phyloP scores from a whole-genome alignment of 306 rosid genomes.

The Alnus glutinosa region DNA sequence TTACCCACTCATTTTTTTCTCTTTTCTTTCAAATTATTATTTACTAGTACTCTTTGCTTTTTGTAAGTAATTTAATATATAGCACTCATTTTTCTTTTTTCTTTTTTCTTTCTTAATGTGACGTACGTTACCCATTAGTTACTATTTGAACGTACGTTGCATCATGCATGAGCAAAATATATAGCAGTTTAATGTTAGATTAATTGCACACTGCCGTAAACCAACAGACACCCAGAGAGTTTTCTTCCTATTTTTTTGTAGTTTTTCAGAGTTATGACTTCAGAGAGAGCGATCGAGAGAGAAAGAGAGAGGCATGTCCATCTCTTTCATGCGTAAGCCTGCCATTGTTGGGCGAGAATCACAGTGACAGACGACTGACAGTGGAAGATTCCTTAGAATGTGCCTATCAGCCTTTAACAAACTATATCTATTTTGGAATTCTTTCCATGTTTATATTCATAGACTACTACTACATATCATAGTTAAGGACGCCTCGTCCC shows the following conservation, averaged over 20 bases:
- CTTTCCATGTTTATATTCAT: not conserved
- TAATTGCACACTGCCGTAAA: not conserved
- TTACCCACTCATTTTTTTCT: too few species aligned
- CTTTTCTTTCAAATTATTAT: too few species aligned
- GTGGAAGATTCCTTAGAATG: constrained; percentile 31
- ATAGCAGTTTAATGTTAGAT: not conserved
- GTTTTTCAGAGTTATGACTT: too few species aligned
- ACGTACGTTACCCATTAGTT: too few species aligned
- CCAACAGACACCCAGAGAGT: not conserved
- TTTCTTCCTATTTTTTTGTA: too few species aligned
- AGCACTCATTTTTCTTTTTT: too few species aligned
- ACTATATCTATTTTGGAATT: constrained; percentile 12
- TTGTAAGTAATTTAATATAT: too few species aligned
- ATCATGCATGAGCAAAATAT: too few species aligned
- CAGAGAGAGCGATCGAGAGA: not conserved
- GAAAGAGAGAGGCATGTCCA: not conserved
- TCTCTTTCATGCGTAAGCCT: constrained; percentile 18
- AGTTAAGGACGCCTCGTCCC: constrained; percentile 3
- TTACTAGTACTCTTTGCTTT: too few species aligned
- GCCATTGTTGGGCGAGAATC: constrained; percentile 14
- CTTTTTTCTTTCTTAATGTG: too few species aligned
- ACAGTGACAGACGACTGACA: not conserved
- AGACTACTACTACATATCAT: constrained; percentile 2
- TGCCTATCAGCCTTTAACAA: constrained; percentile 6
- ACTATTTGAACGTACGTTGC: too few species aligned